These are phyloP conservation scores for Albifimbria verrucaria DNA, from an alignment of 2,329 filamentous ascomycete genomes.

Conservation along the genomic window DNA sequence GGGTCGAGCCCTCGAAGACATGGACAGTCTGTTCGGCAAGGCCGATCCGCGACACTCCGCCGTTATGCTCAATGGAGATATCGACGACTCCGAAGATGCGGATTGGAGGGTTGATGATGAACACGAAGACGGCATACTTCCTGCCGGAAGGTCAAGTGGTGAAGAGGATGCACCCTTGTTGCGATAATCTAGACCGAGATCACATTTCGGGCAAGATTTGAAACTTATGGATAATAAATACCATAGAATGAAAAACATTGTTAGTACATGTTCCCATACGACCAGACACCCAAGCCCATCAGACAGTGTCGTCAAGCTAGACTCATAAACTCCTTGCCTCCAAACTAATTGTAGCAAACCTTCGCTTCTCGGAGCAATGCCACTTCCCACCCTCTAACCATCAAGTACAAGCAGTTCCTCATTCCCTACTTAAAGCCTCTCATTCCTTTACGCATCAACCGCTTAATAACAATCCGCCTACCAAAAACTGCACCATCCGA, in stretches of 20 bases:
- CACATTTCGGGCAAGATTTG: too few species aligned
- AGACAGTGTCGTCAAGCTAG: neutral
- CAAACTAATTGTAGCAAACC: neutral
- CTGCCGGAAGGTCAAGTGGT: neutral
- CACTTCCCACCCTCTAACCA: neutral
- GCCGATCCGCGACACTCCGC: neutral
- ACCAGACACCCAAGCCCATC: neutral
- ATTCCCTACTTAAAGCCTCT: neutral
- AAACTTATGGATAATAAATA: too few species aligned
- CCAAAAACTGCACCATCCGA: constrained; percentile 99
- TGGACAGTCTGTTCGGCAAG: constrained; percentile 38
- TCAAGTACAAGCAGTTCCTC: neutral
- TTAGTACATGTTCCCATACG: neutral
- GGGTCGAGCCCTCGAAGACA: constrained; percentile 37
- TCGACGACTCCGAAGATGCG: neutral
- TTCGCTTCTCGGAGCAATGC: neutral
- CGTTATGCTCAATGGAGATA: neutral
- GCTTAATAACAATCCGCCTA: constrained; percentile 32
- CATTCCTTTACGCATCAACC: neutral
- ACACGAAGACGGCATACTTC: neutral
- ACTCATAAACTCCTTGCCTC: neutral
- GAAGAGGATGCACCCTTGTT: neutral
- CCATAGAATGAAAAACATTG: neutral
- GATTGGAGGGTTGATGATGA: neutral
- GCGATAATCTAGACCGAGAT: neutral